Percentiles rank a stretch among this genome's conserved stretches.
Conservation (phyloP, 192 early-diverging fungal species). For the Backusella tuberculispora region DNA sequence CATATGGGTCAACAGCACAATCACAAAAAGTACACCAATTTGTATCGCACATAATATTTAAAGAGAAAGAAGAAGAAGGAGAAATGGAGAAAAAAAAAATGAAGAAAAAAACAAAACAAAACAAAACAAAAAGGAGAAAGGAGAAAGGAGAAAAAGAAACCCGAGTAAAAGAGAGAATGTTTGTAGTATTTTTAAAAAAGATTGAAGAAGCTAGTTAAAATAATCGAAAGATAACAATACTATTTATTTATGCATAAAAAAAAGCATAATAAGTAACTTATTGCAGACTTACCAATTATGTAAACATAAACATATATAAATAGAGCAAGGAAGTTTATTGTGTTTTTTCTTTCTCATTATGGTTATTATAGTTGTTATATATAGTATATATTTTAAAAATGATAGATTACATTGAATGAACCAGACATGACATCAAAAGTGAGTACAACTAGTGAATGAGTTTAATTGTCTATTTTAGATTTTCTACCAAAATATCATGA, state of each 20-base stretch:
- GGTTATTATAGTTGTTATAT: no score
- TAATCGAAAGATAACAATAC: neutral
- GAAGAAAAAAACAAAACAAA: no score
- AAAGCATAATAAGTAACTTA: no score
- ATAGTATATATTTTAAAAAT: no score
- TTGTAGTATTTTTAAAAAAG: neutral
- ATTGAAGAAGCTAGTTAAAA: slow-evolving; percentile 9
- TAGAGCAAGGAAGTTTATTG: neutral
- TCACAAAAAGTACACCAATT: slow-evolving; percentile 40
- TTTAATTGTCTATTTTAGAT: neutral
- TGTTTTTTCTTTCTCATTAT: no score
- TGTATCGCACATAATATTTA: slow-evolving; percentile 29
- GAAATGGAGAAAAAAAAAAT: neutral
- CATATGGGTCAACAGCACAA: slow-evolving; percentile 27
- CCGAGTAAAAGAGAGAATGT: neutral
- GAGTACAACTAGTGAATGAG: neutral
- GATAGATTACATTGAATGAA: no score
- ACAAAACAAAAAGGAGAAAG: slow-evolving; percentile 16
- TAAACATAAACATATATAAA: neutral
- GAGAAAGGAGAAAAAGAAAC: neutral
- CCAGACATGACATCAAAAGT: no score
- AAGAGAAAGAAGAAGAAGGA: neutral
- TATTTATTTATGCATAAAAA: slow-evolving; percentile 8
- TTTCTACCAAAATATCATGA: neutral
- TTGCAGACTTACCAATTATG: no score